A percentile compares a stretch with the other conserved stretches of the same genome.
Evolutionary conservation across 352 stramenopile genomes (phyloP).

Genomic region (Phytophthora meadii): DNA sequence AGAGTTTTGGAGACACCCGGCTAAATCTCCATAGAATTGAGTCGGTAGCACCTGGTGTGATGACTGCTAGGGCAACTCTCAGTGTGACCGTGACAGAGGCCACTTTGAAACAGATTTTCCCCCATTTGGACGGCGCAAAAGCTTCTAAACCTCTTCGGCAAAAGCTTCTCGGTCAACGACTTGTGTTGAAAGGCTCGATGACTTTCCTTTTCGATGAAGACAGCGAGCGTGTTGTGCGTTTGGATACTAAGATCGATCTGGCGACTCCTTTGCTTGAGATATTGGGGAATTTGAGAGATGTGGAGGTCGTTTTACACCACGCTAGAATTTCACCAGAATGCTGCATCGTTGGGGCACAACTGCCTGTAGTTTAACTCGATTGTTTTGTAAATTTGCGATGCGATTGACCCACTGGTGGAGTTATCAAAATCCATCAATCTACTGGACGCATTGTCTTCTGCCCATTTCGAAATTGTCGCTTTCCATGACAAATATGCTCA

Average conservation of each 20-base stretch:
- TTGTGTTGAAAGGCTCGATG: not conserved
- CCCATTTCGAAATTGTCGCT: not conserved
- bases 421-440: not conserved
- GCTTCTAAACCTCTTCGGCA: not conserved
- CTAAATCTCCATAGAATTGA: not conserved
- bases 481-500: slow-evolving; percentile 11
- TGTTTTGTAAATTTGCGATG: no score
- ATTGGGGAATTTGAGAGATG: not conserved
- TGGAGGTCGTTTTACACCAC: not conserved
- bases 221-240: not conserved
- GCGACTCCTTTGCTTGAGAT: not conserved
- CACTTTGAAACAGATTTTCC: not conserved
- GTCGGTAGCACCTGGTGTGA: not conserved
- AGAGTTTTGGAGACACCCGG: not conserved
- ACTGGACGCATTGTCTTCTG: not conserved
- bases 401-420: no score
- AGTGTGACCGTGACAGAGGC: not conserved
- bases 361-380: not conserved
- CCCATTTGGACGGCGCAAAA: not conserved
- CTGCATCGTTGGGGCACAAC: not conserved
- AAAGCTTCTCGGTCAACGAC: not conserved
- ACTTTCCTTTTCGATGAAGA: slow-evolving; percentile 2
- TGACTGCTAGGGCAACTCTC: not conserved
- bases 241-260: not conserved
- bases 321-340: not conserved